Base-by-base conservation (phyloP, 2,329 filamentous ascomycete genomes). In the Paraphaeosphaeria sporulosa region DNA sequence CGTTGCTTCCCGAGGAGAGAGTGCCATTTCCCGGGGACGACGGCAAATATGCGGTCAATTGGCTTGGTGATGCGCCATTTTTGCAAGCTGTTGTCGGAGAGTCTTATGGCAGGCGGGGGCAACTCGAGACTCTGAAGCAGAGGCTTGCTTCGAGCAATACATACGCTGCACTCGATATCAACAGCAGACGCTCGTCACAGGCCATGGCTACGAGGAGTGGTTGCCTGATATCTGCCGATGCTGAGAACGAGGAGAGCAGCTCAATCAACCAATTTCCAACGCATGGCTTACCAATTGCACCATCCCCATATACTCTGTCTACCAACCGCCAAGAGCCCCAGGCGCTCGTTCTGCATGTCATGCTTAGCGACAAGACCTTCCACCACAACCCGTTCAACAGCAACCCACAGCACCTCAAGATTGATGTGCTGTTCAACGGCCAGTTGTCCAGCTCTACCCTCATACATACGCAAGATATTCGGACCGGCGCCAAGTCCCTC, bases 351-450 rank as follows among this genome's bases (percentile, higher is more conserved):
- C 63, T 78, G 1, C 72, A 77, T 32, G 64, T 78, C 42, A 62
- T 69, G 13, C 64, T 80, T 15, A 71, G 67, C 7, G 62, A 73
- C 9, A 70, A 73, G 53, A 65, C 76, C 0, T 78, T 77, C 49
- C 23, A 69, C 2, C 64, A 59, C n/a, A 63, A 67, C 21, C 64
- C 72, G 13, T 52, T 54, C 19, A 49, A 57, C 38, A 61, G 55
- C 12, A 64, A 57, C 25, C 65, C 64, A n/a, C 71, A 72, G 21
- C 75, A 80, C 36, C 59, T 83, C 53, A 82, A 81, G 65, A 75
- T 83, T 46, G 81, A 83, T n/a, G 76, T 84, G 4, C 80, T 81
- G 64, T 71, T 82, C 66, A 84, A 84, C 57, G 82, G 82, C 40
- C 67, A 76, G 32, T 71, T 83, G 8, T 73, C 74, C 4, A 71